Base-by-base conservation (phyloP, 805 yeast genomes). In the Candida adriatica region DNA sequence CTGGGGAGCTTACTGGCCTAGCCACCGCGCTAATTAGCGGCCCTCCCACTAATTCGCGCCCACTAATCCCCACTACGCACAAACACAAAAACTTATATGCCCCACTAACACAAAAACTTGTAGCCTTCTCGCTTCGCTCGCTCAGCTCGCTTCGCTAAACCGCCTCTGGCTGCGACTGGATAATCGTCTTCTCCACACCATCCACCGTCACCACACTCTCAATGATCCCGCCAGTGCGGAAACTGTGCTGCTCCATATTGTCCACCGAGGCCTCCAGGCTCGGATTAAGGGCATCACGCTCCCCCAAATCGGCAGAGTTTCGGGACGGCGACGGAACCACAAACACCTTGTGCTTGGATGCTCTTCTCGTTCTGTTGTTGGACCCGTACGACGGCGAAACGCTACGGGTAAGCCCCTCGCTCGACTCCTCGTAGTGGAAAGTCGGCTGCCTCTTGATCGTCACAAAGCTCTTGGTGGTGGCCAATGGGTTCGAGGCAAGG, bases 171-270 rank as follows among this genome's bases (percentile, higher is more conserved):
- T n/a, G n/a, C n/a, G n/a, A 79, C 46, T 81, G 90, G 47, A 86
- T 85, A 39, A 86, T 82, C 4, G 94, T 85, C 63, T 86, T 86
- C 46, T 75, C 77, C 14, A 83, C 82, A 33, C 95, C 96, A 50
- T 79, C 77, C 17, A 81, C 81, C 30, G 79, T 81, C n/a, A 86
- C 75, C 13, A 86, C 79, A 24, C 83, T 75, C 58, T 86, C 96
- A 33, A 83, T 70, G 33, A 86, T 77, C 7, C 90, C 54, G 21
- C 55, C 53, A 1, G 52, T 46, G 13, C 50, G 29, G 28, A 34
- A 49, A 20, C 52, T 50, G 20, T 43, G 53, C 15, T 38, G 45
- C 15, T 43, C 45, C 29, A 34, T 27, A 19, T 24, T 26, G 13
- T 37, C 45, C 5, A 37, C 34, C 7, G 29, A 26, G 6, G 35